Evolutionary conservation across 2,329 filamentous ascomycete genomes (phyloP).

Genomic region (Botrytis paeoniae): DNA sequence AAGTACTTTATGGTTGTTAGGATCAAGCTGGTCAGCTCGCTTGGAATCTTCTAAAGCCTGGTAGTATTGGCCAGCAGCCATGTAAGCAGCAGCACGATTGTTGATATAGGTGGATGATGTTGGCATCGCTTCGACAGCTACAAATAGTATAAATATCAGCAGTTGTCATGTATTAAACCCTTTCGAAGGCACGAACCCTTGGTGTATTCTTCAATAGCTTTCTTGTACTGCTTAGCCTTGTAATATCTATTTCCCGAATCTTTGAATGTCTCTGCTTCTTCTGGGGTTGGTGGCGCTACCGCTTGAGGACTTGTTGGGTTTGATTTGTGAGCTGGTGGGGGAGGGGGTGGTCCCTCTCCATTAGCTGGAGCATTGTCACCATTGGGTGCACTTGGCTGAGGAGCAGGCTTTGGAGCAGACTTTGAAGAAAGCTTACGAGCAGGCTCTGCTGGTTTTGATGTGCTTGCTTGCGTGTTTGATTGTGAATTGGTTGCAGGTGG

Average conservation of each 20-base stretch:
- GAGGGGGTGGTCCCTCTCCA: conserved; percentile 47
- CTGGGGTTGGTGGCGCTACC: conserved; percentile 42
- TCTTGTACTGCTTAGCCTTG: conserved; percentile 86
- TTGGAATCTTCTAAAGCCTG: conserved; percentile 85
- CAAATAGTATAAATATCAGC: conserved; percentile 22
- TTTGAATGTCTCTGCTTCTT: conserved; percentile 91
- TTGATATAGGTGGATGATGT: conserved; percentile 85
- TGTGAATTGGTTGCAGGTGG: conserved; percentile 43
- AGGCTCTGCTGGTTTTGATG: conserved; percentile 37
- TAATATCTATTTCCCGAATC: conserved; percentile 93
- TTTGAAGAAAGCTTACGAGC: conserved; percentile 40
- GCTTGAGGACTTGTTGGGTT: conserved; percentile 58
- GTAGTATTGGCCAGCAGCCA: conserved; percentile 76
- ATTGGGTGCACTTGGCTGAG: conserved; percentile 47
- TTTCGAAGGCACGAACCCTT: conserved; percentile 62
- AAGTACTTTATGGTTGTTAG: conserved; percentile 82
- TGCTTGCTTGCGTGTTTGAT: conserved; percentile 8
- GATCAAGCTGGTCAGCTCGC: conserved; percentile 77
- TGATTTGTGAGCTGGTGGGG: conserved; percentile 69
- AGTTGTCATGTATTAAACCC: not conserved
- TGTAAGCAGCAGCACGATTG: conserved; percentile 92
- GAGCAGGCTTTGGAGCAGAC: not conserved
- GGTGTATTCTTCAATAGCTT: conserved; percentile 88
- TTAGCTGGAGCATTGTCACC: conserved; percentile 33
- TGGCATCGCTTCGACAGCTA: conserved; percentile 85